These are phyloP conservation scores for Marvania coccoides DNA, from an alignment of 139 green algal genomes.

Conservation along the genomic window DNA sequence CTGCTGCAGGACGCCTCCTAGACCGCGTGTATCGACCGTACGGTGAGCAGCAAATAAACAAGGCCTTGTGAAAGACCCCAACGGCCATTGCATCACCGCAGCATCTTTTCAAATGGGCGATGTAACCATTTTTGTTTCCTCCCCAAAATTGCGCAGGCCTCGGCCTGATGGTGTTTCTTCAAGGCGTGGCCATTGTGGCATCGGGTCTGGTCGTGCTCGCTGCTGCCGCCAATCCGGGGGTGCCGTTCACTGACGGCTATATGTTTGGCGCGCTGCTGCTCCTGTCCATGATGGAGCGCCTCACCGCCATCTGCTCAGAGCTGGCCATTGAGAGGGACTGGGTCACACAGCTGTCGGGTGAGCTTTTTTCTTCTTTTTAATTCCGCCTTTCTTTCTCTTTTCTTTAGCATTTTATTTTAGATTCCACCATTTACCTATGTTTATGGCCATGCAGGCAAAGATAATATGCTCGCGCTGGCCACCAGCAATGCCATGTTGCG, in stretches of 20 bases:
- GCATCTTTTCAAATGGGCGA: no score
- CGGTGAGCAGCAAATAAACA: no score
- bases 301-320: conserved; percentile 23
- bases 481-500: conserved; percentile 29
- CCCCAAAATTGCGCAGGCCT: no score
- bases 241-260: neutral
- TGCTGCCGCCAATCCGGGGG: neutral
- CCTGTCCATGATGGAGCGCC: conserved; percentile 16
- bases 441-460: no score
- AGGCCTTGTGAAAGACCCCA: no score
- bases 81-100: no score
- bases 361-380: neutral
- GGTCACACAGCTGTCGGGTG: conserved; percentile 26
- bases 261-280: conserved; percentile 25
- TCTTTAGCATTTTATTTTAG: neutral
- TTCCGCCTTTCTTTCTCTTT: neutral
- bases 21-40: conserved; percentile 18
- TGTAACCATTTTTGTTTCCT: no score
- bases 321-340: conserved; percentile 42
- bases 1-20: conserved; percentile 17
- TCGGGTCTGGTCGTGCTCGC: conserved; percentile 8
- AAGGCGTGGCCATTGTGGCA: conserved; percentile 23
- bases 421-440: no score
- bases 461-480: conserved; percentile 19
- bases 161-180: conserved; percentile 11